phyloP scores from a whole-genome alignment of 805 yeast species.

The Candida orba region DNA sequence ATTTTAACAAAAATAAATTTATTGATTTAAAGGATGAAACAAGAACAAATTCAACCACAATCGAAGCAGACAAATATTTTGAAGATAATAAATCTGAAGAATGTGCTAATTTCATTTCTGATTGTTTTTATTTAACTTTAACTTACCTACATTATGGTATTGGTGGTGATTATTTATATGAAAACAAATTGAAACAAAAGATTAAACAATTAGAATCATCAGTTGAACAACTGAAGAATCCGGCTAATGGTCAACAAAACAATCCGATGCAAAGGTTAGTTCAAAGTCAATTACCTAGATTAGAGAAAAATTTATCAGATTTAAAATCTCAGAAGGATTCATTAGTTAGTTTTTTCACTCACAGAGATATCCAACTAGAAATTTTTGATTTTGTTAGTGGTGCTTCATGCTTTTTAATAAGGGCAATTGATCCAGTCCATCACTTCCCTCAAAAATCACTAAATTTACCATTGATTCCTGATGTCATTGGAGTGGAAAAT shows the following conservation, averaged over 20 bases:
- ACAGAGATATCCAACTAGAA: constrained; percentile 51
- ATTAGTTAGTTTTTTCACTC: constrained; percentile 53
- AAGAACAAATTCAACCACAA: constrained; percentile 66
- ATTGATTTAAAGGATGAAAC: constrained; percentile 76
- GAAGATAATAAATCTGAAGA: constrained; percentile 30
- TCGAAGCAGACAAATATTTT: constrained; percentile 58
- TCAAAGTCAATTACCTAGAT: constrained; percentile 39
- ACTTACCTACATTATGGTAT: constrained; percentile 84
- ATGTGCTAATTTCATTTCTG: constrained; percentile 77
- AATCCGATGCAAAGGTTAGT: constrained; percentile 25
- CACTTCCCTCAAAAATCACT: constrained; percentile 47
- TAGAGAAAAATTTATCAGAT: constrained; percentile 35
- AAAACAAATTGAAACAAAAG: constrained; percentile 47
- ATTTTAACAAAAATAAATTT: constrained; percentile 46
- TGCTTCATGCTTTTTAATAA: constrained; percentile 60
- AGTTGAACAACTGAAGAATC: constrained; percentile 20
- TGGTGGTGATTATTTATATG: constrained; percentile 63
- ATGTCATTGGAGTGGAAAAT: constrained; percentile 54
- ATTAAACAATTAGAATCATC: constrained; percentile 39
- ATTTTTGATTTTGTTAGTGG: constrained; percentile 76
- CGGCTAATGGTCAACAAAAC: constrained; percentile 7
- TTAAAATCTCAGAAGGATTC: constrained; percentile 46
- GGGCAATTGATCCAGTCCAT: constrained; percentile 68
- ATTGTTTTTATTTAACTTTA: constrained; percentile 73
- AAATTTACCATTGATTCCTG: constrained; percentile 51